Evolutionary conservation across 768 basidiomycete genomes (phyloP).

Genomic region (Tricholoma bakamatsutake): DNA sequence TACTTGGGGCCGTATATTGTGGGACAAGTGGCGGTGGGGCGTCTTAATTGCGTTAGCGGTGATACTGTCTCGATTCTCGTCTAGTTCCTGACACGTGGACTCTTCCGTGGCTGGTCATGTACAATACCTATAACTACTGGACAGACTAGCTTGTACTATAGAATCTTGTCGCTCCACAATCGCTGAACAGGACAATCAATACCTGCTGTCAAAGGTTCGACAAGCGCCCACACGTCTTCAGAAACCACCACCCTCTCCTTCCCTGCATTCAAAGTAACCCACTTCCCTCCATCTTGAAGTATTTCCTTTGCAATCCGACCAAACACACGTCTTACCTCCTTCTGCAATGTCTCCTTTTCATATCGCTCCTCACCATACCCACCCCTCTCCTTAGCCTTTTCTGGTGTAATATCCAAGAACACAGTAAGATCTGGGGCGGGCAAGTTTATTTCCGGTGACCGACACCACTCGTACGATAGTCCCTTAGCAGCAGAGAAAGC

Average conservation of each 20-base stretch:
- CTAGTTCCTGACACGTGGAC: slow-evolving; percentile 27
- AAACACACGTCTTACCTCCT: slow-evolving; percentile 56
- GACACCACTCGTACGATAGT: slow-evolving; percentile 79
- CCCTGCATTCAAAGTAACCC: slow-evolving; percentile 60
- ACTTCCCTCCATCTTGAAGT: slow-evolving; percentile 22
- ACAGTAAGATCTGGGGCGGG: slow-evolving; percentile 86
- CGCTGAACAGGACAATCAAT: slow-evolving; percentile 36
- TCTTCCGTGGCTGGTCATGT: not conserved
- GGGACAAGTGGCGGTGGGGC: slow-evolving; percentile 86
- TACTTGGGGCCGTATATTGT: slow-evolving; percentile 59
- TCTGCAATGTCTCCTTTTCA: slow-evolving; percentile 75
- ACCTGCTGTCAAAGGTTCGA: slow-evolving; percentile 37
- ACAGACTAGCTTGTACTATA: not conserved
- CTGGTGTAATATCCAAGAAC: slow-evolving; percentile 80
- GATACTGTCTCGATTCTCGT: slow-evolving; percentile 69
- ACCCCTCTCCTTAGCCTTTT: slow-evolving; percentile 58
- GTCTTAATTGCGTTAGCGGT: slow-evolving; percentile 73
- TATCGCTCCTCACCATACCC: slow-evolving; percentile 88
- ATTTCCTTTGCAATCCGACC: slow-evolving; percentile 51
- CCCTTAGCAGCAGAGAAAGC: slow-evolving; percentile 76
- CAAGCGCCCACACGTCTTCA: slow-evolving; percentile 47
- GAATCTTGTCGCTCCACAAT: slow-evolving; percentile 40
- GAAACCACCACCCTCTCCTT: slow-evolving; percentile 42
- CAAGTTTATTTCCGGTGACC: slow-evolving; percentile 77
- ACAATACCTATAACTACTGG: too few species aligned